Conservation (phyloP, 202 grass and related monocot genomes). For the Musa balbisiana region DNA sequence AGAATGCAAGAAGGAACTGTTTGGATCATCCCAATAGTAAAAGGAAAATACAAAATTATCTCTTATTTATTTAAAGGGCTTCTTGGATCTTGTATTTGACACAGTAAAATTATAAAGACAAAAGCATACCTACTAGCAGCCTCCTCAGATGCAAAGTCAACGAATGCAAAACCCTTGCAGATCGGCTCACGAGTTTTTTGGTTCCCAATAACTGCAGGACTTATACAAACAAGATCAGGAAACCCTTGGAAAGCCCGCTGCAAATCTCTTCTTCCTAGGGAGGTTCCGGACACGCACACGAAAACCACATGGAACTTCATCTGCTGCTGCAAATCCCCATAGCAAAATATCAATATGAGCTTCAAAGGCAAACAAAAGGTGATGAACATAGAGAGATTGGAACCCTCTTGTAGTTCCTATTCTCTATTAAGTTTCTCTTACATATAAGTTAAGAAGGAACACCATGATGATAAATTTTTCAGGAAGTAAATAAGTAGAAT, state of each 20-base stretch:
- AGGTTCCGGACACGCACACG: slow-evolving; percentile 68
- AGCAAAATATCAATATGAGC: not conserved
- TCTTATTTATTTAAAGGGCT: not conserved
- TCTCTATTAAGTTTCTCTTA: not conserved
- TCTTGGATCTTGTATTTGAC: not conserved
- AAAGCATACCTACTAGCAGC: slow-evolving; percentile 51
- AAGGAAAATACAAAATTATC: not conserved
- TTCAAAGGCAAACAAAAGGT: not conserved
- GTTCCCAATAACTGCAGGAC: slow-evolving; percentile 57
- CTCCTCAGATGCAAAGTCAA: slow-evolving; percentile 55
- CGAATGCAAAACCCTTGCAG: slow-evolving; percentile 83
- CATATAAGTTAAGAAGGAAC: not conserved
- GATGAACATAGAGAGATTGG: not conserved
- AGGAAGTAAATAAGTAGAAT: not conserved
- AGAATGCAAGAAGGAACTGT: too few species aligned
- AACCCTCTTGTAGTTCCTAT: not conserved
- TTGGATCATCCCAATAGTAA: not conserved
- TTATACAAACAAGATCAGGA: slow-evolving; percentile 55
- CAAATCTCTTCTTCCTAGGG: slow-evolving; percentile 82
- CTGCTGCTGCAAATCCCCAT: slow-evolving; percentile 15
- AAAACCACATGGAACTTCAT: slow-evolving; percentile 26
- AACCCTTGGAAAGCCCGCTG: slow-evolving; percentile 75
- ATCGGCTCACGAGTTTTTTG: slow-evolving; percentile 91
- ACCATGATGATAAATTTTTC: not conserved
- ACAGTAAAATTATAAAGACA: not conserved